phyloP scores from a whole-genome alignment of 305 asterid species.

The Andrographis paniculata region DNA sequence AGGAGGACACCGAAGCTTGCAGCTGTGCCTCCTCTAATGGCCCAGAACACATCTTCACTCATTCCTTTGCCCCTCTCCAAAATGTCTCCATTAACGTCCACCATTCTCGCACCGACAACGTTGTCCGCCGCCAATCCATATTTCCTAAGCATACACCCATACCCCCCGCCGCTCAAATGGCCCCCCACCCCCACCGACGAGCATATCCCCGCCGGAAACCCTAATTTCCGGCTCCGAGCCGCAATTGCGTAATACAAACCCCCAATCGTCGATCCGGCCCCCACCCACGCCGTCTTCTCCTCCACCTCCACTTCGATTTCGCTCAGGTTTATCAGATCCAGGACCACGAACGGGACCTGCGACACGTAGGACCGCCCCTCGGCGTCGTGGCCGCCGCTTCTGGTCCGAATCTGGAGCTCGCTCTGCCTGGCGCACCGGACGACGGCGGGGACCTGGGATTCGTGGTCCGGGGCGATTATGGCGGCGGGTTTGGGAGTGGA shows the following conservation, averaged over 20 bases:
- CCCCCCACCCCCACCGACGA: constrained; percentile 18
- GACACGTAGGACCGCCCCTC: constrained; percentile 2
- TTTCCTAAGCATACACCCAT: background rate
- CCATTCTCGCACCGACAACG: constrained; percentile 17
- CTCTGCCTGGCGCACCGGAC: constrained; percentile 9
- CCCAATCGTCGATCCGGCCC: constrained; percentile 17
- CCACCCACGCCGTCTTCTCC: constrained; percentile 15
- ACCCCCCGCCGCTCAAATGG: constrained; percentile 7
- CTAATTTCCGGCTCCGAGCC: constrained; percentile 9
- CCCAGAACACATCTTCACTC: background rate
- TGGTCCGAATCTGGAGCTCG: constrained; percentile 6
- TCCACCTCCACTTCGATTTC: constrained; percentile 1
- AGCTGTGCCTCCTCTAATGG: constrained; percentile 15
- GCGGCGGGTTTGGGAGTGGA: constrained; percentile 4
- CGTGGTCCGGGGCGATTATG: constrained; percentile 10
- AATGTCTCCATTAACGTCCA: constrained; percentile 16
- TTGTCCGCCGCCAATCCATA: constrained; percentile 2
- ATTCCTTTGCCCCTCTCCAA: background rate
- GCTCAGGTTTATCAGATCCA: background rate
- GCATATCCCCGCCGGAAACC: constrained; percentile 17
- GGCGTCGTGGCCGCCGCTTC: constrained; percentile 6
- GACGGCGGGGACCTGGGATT: constrained; percentile 7
- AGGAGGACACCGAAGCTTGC: constrained; percentile 26
- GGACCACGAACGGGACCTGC: constrained; percentile 4
- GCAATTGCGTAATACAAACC: constrained; percentile 12